Percentiles rank a stretch among this genome's conserved stretches.
Conservation (phyloP, 495 filamentous ascomycete species). For the Penicillium malachiteum region DNA sequence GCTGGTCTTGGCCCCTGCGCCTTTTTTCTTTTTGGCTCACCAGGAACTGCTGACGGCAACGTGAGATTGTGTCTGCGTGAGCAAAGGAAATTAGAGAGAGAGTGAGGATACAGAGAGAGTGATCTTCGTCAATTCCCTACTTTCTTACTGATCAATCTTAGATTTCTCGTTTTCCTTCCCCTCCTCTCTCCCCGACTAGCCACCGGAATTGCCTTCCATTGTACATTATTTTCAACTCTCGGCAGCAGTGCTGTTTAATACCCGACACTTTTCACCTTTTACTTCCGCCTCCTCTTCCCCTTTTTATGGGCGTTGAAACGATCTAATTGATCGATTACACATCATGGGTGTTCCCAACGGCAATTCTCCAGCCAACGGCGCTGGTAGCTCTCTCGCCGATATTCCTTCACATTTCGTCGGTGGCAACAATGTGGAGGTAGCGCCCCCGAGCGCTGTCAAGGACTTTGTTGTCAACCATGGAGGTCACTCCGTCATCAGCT, state of each 20-base stretch:
- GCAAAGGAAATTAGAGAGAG: neutral
- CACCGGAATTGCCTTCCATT: constrained; percentile 14
- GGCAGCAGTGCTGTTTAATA: constrained; percentile 23
- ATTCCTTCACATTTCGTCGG: constrained; percentile 94
- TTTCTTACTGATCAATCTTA: neutral
- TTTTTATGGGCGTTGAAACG: constrained; percentile 20
- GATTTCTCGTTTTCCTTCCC: neutral
- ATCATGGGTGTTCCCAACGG: constrained; percentile 44
- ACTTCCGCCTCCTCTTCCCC: constrained; percentile 1
- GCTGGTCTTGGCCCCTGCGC: neutral
- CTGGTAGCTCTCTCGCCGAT: constrained; percentile 62
- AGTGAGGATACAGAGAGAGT: too few relatives aligned
- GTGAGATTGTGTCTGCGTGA: neutral
- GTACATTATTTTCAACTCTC: constrained; percentile 21
- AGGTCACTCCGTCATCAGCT: constrained; percentile 96
- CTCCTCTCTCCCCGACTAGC: constrained; percentile 4
- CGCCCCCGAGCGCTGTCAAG: constrained; percentile 77
- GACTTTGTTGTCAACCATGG: constrained; percentile 89
- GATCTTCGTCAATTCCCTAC: neutral
- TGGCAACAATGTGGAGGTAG: constrained; percentile 80
- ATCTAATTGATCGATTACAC: constrained; percentile 12
- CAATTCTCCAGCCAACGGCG: constrained; percentile 45
- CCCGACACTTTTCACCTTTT: neutral
- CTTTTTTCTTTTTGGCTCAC: neutral
- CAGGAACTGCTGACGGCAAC: neutral